Evolutionary conservation across 192 early-diverging fungal species (phyloP), one percentile per base, ranked within the genome.

Genomic region (Coemansia sp.): DNA sequence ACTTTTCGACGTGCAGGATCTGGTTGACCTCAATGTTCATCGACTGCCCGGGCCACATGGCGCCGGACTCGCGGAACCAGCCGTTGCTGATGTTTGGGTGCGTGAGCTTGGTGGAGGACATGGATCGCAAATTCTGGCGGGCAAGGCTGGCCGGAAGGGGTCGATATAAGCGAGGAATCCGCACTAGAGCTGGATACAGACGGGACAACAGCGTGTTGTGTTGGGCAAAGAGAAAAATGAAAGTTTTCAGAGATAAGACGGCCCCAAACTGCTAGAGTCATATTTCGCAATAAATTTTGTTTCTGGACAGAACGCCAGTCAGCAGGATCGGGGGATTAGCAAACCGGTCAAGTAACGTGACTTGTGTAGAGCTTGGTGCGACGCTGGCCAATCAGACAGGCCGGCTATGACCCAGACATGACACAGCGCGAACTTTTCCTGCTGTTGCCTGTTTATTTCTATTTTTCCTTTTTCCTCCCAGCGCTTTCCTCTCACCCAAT

Each of bases 21-120:
- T 97, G 86, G 75, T 89, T 83, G 43, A 99, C 92, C 80, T 97
- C 81, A 49, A 99, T 83, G 60, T 88, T 81, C 92, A 97, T 93
- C 56, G 93, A 94, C 81, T 99, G 97, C 31, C 97, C 97, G 36
- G 97, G 97, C 97, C 97, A 99, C 75, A 99, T 86, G 40, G 88
- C 83, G 43, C 83, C 70, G 57, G 87, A 85, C 81, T 99, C 97
- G 62, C 82, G 83, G 90, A 99, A 99, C 97, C 97, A 99, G 40
- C 91, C 94, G 74, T 95, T 86, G 62, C 79, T 75, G 80, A 98
- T 90, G 80, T 90, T 90, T 28, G 91, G 86, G 83, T 98, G 95
- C 12, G 89, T 81, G 55, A 87, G 64, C 61, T 75, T 62, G 55
- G 54, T 27, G 44, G 69, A 58, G 14, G 60, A 54, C 43, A 62